These are phyloP conservation scores for Wickerhamiella sorbophila DNA, from an alignment of 805 yeast species.

Conservation along the genomic window DNA sequence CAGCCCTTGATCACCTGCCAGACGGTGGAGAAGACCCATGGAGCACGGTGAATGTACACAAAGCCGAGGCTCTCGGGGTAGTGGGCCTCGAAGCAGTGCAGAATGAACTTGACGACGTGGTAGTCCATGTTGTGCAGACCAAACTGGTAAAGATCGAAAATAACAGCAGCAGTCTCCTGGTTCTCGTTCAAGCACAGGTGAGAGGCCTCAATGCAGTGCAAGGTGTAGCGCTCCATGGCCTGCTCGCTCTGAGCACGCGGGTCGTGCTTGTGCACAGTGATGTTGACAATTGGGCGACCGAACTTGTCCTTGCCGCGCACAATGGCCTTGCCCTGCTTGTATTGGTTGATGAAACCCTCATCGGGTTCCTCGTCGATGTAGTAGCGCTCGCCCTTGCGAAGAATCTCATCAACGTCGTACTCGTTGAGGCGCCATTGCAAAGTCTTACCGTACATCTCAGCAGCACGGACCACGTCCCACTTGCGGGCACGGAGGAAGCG, in stretches of 20 bases:
- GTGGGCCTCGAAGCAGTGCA: constrained; percentile 84
- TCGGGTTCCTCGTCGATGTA: constrained; percentile 33
- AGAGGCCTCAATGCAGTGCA: constrained; percentile 68
- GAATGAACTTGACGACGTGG: constrained; percentile 76
- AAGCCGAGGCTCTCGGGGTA: constrained; percentile 89
- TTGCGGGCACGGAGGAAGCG: constrained; percentile 79
- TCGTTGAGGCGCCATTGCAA: constrained; percentile 61
- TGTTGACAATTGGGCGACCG: constrained; percentile 66
- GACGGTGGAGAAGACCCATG: constrained; percentile 90
- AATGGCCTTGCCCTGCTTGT: constrained; percentile 53
- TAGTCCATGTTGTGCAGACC: constrained; percentile 89
- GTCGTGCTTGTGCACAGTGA: constrained; percentile 66
- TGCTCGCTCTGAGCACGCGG: constrained; percentile 51
- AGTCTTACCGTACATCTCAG: constrained; percentile 59
- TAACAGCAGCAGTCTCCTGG: constrained; percentile 63
- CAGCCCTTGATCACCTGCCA: constrained; percentile 89
- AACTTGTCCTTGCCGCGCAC: constrained; percentile 59
- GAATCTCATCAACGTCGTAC: constrained; percentile 43
- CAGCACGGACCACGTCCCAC: constrained; percentile 56
- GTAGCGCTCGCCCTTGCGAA: constrained; percentile 60
- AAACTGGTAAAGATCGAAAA: constrained; percentile 79
- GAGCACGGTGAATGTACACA: constrained; percentile 80
- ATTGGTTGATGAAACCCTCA: constrained; percentile 36
- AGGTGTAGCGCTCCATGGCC: constrained; percentile 62
- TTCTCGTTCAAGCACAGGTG: constrained; percentile 62